phyloP scores from a whole-genome alignment of 2,329 filamentous ascomycete genomes.

The Chaetomiaceae sp. region DNA sequence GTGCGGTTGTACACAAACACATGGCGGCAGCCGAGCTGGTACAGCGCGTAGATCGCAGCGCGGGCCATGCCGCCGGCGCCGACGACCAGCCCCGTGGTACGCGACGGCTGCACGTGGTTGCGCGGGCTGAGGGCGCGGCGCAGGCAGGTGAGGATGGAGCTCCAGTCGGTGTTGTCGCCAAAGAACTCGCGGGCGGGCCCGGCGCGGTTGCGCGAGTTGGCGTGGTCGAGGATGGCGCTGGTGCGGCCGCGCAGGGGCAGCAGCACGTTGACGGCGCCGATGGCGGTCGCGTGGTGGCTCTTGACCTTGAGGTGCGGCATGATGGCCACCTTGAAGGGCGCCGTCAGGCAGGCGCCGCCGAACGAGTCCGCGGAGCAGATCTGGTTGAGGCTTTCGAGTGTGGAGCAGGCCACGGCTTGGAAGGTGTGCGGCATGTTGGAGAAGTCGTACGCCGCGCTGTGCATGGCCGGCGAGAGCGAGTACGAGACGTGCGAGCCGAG shows the following conservation, averaged over 20 bases:
- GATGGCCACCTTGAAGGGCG: constrained; percentile 66
- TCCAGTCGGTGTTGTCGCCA: constrained; percentile 44
- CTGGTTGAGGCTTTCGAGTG: constrained; percentile 54
- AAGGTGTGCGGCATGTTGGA: constrained; percentile 64
- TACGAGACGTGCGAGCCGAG: constrained; percentile 63
- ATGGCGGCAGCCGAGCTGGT: constrained; percentile 65
- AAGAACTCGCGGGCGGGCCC: constrained; percentile 59
- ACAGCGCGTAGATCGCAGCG: constrained; percentile 66
- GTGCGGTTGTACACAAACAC: constrained; percentile 69
- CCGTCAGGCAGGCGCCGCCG: constrained; percentile 60
- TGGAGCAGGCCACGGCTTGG: constrained; percentile 51
- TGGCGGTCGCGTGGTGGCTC: constrained; percentile 62
- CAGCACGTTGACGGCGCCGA: constrained; percentile 67
- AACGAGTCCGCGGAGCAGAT: constrained; percentile 56
- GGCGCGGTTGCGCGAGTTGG: constrained; percentile 52
- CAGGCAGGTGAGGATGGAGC: constrained; percentile 47
- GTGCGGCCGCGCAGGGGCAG: constrained; percentile 55
- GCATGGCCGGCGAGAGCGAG: constrained; percentile 67
- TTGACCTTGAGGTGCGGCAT: constrained; percentile 58
- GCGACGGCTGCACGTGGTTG: constrained; percentile 49
- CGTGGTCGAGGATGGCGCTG: constrained; percentile 46
- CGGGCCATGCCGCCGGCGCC: constrained; percentile 67
- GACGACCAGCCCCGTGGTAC: constrained; percentile 51
- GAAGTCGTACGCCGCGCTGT: constrained; percentile 59
- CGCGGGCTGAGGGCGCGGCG: constrained; percentile 63